A percentile compares a stretch with the other conserved stretches of the same genome.
phyloP scores from a whole-genome alignment of 2,329 filamentous ascomycete genomes.

The Cercospora sojina region DNA sequence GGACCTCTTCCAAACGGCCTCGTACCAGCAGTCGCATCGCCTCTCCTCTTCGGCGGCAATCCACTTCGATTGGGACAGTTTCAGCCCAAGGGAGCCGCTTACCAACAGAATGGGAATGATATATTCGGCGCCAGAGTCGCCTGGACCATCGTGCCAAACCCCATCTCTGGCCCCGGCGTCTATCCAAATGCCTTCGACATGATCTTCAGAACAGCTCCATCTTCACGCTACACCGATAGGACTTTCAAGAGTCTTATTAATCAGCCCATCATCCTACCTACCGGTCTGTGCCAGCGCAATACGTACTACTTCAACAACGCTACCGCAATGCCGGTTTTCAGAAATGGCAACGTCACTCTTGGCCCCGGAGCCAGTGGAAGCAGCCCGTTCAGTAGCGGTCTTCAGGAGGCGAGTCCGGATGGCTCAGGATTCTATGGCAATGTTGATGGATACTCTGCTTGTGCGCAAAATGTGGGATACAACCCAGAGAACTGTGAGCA shows the following conservation, averaged over 20 bases:
- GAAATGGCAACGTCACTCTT: slow-evolving; percentile 28
- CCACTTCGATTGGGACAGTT: slow-evolving; percentile 26
- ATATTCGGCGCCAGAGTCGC: slow-evolving; percentile 19
- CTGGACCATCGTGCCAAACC: slow-evolving; percentile 28
- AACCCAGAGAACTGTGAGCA: slow-evolving; percentile 28
- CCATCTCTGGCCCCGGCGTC: slow-evolving; percentile 29
- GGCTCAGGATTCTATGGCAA: slow-evolving; percentile 23
- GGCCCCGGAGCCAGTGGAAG: slow-evolving; percentile 27
- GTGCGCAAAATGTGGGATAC: slow-evolving; percentile 29
- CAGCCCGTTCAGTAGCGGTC: slow-evolving; percentile 9
- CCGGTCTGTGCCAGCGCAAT: slow-evolving; percentile 27
- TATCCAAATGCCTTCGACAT: slow-evolving; percentile 26
- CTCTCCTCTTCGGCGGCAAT: slow-evolving; percentile 26
- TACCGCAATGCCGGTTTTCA: slow-evolving; percentile 22
- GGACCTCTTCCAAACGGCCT: slow-evolving; percentile 27
- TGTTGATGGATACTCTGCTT: slow-evolving; percentile 27
- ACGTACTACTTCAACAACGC: slow-evolving; percentile 32
- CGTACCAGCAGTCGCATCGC: slow-evolving; percentile 25
- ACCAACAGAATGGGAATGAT: slow-evolving; percentile 19
- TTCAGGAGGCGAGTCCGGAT: slow-evolving; percentile 27
- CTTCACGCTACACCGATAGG: slow-evolving; percentile 16
- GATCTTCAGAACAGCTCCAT: slow-evolving; percentile 17
- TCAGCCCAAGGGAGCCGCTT: slow-evolving; percentile 20
- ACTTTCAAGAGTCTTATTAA: slow-evolving; percentile 28
- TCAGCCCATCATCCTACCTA: slow-evolving; percentile 23